Conservation (phyloP, 768 basidiomycete species). For the Tephrocybe rancida region DNA sequence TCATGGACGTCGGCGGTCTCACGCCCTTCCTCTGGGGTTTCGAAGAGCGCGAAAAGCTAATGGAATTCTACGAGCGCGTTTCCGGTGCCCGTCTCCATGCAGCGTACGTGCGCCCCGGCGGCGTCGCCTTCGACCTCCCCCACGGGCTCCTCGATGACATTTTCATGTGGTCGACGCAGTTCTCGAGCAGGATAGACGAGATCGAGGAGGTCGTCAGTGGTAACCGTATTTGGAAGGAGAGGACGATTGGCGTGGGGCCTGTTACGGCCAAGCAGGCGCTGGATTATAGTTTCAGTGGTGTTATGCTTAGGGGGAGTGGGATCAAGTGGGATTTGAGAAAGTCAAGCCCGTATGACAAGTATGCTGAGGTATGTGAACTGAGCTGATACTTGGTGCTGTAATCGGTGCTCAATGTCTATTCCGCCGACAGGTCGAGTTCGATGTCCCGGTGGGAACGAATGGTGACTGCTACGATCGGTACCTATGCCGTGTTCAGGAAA, state of each 20-base stretch:
- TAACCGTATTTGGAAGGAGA: constrained; percentile 97
- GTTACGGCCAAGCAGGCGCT: constrained; percentile 93
- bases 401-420: neutral
- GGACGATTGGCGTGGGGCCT: constrained; percentile 86
- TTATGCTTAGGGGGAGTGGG: constrained; percentile 95
- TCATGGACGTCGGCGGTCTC: constrained; percentile 97
- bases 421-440: constrained; percentile 83
- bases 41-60: constrained; percentile 99
- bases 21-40: constrained; percentile 99
- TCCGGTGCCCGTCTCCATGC: constrained; percentile 97
- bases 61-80: constrained; percentile 99
- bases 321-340: constrained; percentile 95
- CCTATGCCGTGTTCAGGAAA: constrained; percentile 96
- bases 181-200: constrained; percentile 88
- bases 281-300: constrained; percentile 93
- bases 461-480: constrained; percentile 99
- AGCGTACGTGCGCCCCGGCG: constrained; percentile 97
- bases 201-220: constrained; percentile 98
- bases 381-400: neutral
- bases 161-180: constrained; percentile 97
- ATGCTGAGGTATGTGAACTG: constrained; percentile 66
- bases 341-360: constrained; percentile 93
- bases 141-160: constrained; percentile 99
- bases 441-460: constrained; percentile 94
- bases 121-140: constrained; percentile 96